phyloP scores from a whole-genome alignment of 1,284 basidiomycete genomes.

The Puccinia polysora region DNA sequence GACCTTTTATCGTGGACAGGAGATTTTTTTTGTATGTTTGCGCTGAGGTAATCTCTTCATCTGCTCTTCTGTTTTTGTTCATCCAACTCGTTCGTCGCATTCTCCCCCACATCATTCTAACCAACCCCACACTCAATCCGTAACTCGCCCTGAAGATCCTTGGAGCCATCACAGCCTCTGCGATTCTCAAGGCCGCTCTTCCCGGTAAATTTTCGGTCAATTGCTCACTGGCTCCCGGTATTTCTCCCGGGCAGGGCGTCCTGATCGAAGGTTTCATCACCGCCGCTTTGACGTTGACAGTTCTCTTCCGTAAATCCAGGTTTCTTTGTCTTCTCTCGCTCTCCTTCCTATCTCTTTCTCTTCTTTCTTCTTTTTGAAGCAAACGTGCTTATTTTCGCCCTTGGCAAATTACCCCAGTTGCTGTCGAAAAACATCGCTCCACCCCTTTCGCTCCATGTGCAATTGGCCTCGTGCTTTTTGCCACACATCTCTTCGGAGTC shows the following conservation, averaged over 20 bases:
- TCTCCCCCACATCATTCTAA: too few relatives aligned
- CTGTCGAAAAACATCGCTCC: slow-evolving; percentile 8
- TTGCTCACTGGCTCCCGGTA: neutral
- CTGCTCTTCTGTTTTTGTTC: neutral
- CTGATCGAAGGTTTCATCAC: slow-evolving; percentile 3
- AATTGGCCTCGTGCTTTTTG: slow-evolving; percentile 5
- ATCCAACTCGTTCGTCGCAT: too few relatives aligned
- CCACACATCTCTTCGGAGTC: slow-evolving; percentile 3
- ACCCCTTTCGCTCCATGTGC: slow-evolving; percentile 3
- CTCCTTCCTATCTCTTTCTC: neutral
- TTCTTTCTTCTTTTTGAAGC: neutral
- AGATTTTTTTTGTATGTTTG: neutral
- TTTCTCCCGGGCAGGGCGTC: neutral
- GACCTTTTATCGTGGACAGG: neutral
- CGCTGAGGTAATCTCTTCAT: neutral
- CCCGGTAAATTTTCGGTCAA: slow-evolving; percentile 1
- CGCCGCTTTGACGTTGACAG: slow-evolving; percentile 4
- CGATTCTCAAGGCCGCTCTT: slow-evolving; percentile 3
- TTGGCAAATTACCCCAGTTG: neutral
- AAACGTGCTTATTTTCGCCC: too few relatives aligned
- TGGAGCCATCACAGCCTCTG: neutral
- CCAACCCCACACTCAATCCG: neutral
- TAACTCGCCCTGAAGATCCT: too few relatives aligned
- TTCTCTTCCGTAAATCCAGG: neutral
- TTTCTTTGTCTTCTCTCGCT: neutral